Conservation (phyloP, 2,329 filamentous ascomycete genomes). For the Pyrenophora graminea region DNA sequence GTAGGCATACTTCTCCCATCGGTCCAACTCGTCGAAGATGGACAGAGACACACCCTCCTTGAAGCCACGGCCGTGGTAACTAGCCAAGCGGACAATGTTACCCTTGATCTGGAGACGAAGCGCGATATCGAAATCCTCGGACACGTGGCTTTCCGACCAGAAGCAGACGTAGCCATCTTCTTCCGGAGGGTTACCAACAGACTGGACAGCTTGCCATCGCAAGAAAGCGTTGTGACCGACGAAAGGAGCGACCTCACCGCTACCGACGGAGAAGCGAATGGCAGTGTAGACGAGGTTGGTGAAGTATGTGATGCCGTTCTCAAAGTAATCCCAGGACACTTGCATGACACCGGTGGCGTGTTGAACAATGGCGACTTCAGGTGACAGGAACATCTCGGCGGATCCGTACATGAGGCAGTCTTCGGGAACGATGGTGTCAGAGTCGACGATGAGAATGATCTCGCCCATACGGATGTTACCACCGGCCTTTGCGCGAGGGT, state of each 20-base stretch:
- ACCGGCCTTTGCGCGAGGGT: conserved; percentile 72
- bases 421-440: conserved; percentile 52
- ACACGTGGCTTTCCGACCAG: conserved; percentile 77
- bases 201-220: conserved; percentile 67
- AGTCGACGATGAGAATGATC: conserved; percentile 67
- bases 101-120: conserved; percentile 70
- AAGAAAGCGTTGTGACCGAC: conserved; percentile 77
- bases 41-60: conserved; percentile 74
- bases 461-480: conserved; percentile 84
- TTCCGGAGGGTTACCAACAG: conserved; percentile 52
- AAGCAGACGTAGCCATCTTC: conserved; percentile 65
- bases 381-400: conserved; percentile 78
- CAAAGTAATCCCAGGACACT: conserved; percentile 70
- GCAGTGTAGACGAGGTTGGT: conserved; percentile 75
- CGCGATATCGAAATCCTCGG: conserved; percentile 75
- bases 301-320: conserved; percentile 76
- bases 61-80: conserved; percentile 70
- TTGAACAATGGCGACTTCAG: conserved; percentile 77
- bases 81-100: conserved; percentile 69
- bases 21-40: conserved; percentile 69
- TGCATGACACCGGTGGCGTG: conserved; percentile 71
- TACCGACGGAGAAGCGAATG: conserved; percentile 70
- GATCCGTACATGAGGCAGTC: conserved; percentile 80
- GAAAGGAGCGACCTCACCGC: conserved; percentile 72
- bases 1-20: conserved; percentile 73